Conservation (phyloP, 1,139 yeast genomes). For the Yamadazyma dendronema region DNA sequence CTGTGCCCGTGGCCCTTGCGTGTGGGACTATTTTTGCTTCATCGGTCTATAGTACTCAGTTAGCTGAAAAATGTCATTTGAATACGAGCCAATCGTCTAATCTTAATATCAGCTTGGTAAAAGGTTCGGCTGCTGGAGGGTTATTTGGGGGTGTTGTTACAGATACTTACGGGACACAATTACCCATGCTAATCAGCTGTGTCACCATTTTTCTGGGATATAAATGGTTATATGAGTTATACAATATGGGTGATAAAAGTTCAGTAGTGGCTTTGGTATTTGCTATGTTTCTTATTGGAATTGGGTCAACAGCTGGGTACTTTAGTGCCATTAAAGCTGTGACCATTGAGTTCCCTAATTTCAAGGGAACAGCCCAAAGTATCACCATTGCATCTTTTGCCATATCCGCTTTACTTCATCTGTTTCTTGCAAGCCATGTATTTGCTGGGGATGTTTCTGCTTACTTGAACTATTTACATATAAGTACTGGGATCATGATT, state of each 20-base stretch:
- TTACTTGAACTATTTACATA: slow-evolving; percentile 25
- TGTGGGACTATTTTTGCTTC: slow-evolving; percentile 35
- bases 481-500: slow-evolving; percentile 25
- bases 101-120: slow-evolving; percentile 29
- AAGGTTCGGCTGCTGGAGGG: slow-evolving; percentile 35
- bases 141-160: slow-evolving; percentile 31
- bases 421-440: slow-evolving; percentile 21
- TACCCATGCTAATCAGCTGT: slow-evolving; percentile 30
- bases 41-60: slow-evolving; percentile 33
- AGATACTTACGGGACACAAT: slow-evolving; percentile 33
- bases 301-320: slow-evolving; percentile 34
- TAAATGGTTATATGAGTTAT: slow-evolving; percentile 25
- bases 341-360: slow-evolving; percentile 30
- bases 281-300: slow-evolving; percentile 32
- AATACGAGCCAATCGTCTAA: slow-evolving; percentile 29
- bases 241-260: slow-evolving; percentile 18
- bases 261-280: slow-evolving; percentile 18
- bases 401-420: slow-evolving; percentile 31
- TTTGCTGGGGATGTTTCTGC: slow-evolving; percentile 22
- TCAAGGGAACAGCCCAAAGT: slow-evolving; percentile 35
- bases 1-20: slow-evolving; percentile 33
- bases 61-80: slow-evolving; percentile 29
- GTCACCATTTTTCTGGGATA: slow-evolving; percentile 26
- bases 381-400: slow-evolving; percentile 40
- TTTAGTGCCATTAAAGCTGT: slow-evolving; percentile 37